Base-by-base conservation (phyloP, 148 eudicot species). In the Arbutus unedo region DNA sequence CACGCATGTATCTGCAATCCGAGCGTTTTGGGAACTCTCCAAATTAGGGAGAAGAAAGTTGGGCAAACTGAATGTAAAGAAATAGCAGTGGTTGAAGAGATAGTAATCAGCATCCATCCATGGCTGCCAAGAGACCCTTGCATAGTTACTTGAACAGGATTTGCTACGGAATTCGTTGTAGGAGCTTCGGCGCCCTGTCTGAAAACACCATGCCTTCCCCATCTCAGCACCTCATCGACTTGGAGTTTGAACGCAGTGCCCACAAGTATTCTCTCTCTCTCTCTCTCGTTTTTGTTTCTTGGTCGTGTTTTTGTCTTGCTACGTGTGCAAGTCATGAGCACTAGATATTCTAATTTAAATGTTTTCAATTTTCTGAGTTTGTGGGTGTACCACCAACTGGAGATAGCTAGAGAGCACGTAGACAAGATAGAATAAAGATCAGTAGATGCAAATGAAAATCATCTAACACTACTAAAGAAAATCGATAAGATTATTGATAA, bases 241-340 rank as follows among this genome's bases (percentile, higher is more conserved):
- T 91, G 87, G 98, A 95, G 78, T 86, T 83, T 81, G 81, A 93
- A 54, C 84, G 77, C 88, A 92, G 97, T 68, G 97, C 98, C 82
- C 98, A 93, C 85, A 95, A 95, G 98, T 95, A 83, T 70, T 84
- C 43, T 60, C 48, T 82, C 70, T 76, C 56, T 86, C 47, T 31
- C 38, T 31, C 71, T 67, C 21, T 56, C 21, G 62, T 56, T 60
- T n/a, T 60, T 21, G 67, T 60, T 60, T 60, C 67, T 6, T 7
- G 67, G 31, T 60, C 6, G 67, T 21, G 31, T 62, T 21, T 62
- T n/a, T 62, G 67, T 62, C 21, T 21, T 64, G 41, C 15, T 64
- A 64, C 70, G 70, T 23, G 70, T 23, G 1, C 15, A 64, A 23
- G 13, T 64, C 41, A 25, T 41, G 70, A 51, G 54, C 11, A 51